Base-by-base conservation (phyloP, 208 protist species). In the Acanthamoeba triangularis region DNA sequence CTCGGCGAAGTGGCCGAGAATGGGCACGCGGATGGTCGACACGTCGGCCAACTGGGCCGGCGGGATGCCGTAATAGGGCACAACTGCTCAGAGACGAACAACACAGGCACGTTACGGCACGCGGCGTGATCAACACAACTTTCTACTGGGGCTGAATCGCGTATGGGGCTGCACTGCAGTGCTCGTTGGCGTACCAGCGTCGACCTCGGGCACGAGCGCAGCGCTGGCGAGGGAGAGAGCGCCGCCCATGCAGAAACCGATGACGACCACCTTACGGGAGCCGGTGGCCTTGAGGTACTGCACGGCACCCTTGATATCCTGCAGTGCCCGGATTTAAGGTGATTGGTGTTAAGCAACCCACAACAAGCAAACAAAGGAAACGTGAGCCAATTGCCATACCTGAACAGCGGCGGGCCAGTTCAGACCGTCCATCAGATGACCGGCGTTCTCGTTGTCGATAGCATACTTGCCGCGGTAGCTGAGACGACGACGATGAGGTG, bases 231-330 rank as follows among this genome's bases (percentile, higher is more conserved):
- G 88, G 28, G 88, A 13, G 35, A 93, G 37, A 1, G 88, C 88
- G n/a, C 88, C 88, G 25, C 88, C 88, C 88, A 93, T 93, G 88
- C 85, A 92, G 44, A 72, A 74, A 44, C 85, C 85, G 25, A 72
- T 65, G 33, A 92, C 59, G 85, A 52, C 85, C 54, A 92, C 85
- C 85, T 92, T 92, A 54, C 56, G 47, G 14, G 56, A 92, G 85
- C 85, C 85, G 7, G 47, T 63, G 54, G 52, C 11, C 47, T 74
- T 63, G 5, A 92, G 85, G 41, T 92, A 92, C 61, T 92, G 52
- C 30, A 92, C 61, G 5, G 85, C 85, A 18, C 59, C 85, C 23
- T 44, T 25, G 56, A 92, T 92, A 54, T 92, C 85, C 56, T 72
- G 23, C 11, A 37, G 3, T 28, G 30, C 11, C 8, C 3, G 2